Base-by-base conservation (phyloP, 768 basidiomycete genomes). In the Lentinula edodes region DNA sequence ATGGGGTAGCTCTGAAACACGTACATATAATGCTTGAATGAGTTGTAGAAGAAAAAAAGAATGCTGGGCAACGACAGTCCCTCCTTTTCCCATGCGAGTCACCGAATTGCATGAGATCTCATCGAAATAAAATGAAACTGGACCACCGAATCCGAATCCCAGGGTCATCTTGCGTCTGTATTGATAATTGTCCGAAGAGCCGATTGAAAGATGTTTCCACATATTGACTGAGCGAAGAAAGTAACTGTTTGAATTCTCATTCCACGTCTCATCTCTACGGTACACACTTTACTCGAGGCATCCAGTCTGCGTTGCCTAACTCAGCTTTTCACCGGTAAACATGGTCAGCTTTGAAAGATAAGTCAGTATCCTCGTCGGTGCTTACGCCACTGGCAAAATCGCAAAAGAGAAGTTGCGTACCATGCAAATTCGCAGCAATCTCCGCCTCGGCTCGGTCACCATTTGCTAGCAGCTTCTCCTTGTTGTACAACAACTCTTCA, bases 401-500 rank as follows among this genome's bases (percentile, higher is more conserved):
- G 46, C 51, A 63, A 39, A 46, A 58, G 52, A 52, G 71, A 92
- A 28, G 28, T 91, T 78, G 69, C 62, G 28, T 23, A 63, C 62
- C 57, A 32, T 91, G 80, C 64, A 94, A 75, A 75, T 98, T 98
- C 51, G 97, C 95, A 60, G 95, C 95, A 69, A 99, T 93, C 77
- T 98, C 97, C 32, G 95, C 93, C 74, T 99, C 97, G 61, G 94
- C 93, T 67, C 92, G 79, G 78, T 98, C 97, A 59, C 97, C 96
- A 69, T 96, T 98, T 28, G 93, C 88, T 36, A 99, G 83, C 59
- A 99, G 83, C 75, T 98, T 98, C 82, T 98, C 97, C 75, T 99
- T 99, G 83, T 98, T 98, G 78, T 99, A 99, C 42, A 98, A 81
- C 59, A 98, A 86, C 73, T 99, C 97, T 75, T 99, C 97, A 61